Evolutionary conservation across 2,329 filamentous ascomycete species (phyloP).

Genomic region (Alternaria viburni): DNA sequence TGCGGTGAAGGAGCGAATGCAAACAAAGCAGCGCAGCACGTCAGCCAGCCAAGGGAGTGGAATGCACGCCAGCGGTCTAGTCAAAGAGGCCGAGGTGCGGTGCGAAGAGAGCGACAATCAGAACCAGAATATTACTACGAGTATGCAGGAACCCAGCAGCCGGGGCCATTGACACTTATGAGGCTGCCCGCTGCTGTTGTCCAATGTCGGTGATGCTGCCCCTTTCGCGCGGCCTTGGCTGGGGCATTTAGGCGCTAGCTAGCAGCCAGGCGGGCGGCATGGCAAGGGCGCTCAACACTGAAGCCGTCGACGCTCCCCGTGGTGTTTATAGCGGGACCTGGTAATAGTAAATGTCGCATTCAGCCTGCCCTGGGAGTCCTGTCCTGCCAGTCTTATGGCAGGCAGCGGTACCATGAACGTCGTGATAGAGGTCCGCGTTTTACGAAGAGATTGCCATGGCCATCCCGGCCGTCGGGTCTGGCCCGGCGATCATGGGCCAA

Average conservation of each 20-base stretch:
- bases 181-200: slow-evolving; percentile 8
- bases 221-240: slow-evolving; percentile 34
- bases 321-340: background rate
- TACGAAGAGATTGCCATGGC: slow-evolving; percentile 5
- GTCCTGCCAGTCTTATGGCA: background rate
- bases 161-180: slow-evolving; percentile 23
- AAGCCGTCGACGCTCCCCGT: background rate
- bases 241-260: slow-evolving; percentile 29
- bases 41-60: slow-evolving; percentile 17
- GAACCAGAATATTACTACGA: background rate
- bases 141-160: slow-evolving; percentile 1
- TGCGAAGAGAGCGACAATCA: slow-evolving; percentile 10
- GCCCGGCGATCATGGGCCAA: slow-evolving; percentile 9
- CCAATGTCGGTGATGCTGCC: slow-evolving; percentile 36
- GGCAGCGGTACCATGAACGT: background rate
- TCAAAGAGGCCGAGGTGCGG: slow-evolving; percentile 27
- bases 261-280: slow-evolving; percentile 1
- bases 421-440: background rate
- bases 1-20: slow-evolving; percentile 19
- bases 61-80: slow-evolving; percentile 29
- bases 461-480: slow-evolving; percentile 9
- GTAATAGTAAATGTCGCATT: background rate
- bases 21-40: slow-evolving; percentile 22
- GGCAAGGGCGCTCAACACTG: background rate
- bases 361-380: background rate